Base-by-base conservation (phyloP, 2,329 filamentous ascomycete species). In the Nannizzia gypsea region DNA sequence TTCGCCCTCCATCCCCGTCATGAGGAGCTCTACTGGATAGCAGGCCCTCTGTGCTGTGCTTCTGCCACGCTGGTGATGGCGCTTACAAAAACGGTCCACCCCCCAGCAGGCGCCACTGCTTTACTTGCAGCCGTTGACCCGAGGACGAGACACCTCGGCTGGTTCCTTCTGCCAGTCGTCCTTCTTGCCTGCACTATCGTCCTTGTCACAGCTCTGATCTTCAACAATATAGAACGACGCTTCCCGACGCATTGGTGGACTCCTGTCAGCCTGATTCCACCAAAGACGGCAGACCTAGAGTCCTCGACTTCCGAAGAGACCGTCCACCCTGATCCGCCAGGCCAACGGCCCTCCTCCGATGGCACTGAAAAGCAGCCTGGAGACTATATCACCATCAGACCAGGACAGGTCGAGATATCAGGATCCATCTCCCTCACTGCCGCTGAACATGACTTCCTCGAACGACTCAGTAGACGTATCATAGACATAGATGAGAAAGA, bases 51-150 rank as follows among this genome's bases (percentile, higher is more conserved):
- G 0, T 76, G 84, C 1, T 88, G 86, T 64, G 86, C 83, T 0
- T 69, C 79, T 2, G 80, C 86, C 0, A 87, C 82, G 0, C 75
- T 80, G 1, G 61, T 83, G 60, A 90, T 90, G 87, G 79, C 78
- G 0, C 66, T 89, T 22, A 90, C 86, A 1, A 85, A 85, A 58
- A 89, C 86, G 0, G 78, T 88, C 0, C 86, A 90, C 64, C 87
- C 87, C 0, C 88, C 87, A 0, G 87, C 86, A 0, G 87, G 88
- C 3, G 87, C 87, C 6, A 90, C 87, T 0, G 87, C 86, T 0
- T 72, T 91, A 1, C 73, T 90, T 26, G 85, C 86, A 0, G 84
- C 86, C 0, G 77, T 83, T 0, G 82, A 84, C 61, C 73, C 78
- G 1, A 73, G 76, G 1, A 74, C 83, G 1, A 75, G 78, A 8